Evolutionary conservation across 148 eudicot species (phyloP).

Genomic region (Chenopodium quinoa): DNA sequence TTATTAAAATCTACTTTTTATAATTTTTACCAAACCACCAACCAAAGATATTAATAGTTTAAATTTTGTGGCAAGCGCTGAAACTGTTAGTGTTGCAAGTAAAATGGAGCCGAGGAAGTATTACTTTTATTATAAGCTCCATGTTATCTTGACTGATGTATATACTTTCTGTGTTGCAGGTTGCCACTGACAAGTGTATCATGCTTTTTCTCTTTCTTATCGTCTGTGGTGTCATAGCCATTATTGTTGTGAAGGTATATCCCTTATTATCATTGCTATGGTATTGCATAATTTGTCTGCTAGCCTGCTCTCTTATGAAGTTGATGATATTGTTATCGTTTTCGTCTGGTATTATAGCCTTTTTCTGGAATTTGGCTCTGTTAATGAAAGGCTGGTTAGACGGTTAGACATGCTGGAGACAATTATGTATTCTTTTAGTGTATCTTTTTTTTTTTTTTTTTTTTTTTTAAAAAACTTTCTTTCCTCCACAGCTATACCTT

Average conservation of each 20-base stretch:
- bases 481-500: not conserved
- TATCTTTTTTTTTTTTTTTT: too few species aligned
- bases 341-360: too few species aligned
- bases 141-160: conserved; percentile 6
- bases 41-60: too few species aligned
- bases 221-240: conserved; percentile 91
- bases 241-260: conserved; percentile 86
- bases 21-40: too few species aligned
- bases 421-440: too few species aligned
- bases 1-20: too few species aligned
- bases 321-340: too few species aligned
- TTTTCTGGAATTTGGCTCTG: not conserved
- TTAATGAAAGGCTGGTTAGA: not conserved
- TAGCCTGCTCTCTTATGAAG: not conserved
- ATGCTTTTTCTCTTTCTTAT: conserved; percentile 91
- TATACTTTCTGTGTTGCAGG: conserved; percentile 42
- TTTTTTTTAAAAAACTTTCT: not conserved
- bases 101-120: too few species aligned
- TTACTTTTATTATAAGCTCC: not conserved
- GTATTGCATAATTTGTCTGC: not conserved
- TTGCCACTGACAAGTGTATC: conserved; percentile 98
- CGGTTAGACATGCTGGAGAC: not conserved
- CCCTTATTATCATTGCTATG: conserved; percentile 1
- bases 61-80: too few species aligned
- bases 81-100: too few species aligned